Evolutionary conservation across 352 stramenopile species (phyloP).

Genomic region (Phytophthora fragariae): DNA sequence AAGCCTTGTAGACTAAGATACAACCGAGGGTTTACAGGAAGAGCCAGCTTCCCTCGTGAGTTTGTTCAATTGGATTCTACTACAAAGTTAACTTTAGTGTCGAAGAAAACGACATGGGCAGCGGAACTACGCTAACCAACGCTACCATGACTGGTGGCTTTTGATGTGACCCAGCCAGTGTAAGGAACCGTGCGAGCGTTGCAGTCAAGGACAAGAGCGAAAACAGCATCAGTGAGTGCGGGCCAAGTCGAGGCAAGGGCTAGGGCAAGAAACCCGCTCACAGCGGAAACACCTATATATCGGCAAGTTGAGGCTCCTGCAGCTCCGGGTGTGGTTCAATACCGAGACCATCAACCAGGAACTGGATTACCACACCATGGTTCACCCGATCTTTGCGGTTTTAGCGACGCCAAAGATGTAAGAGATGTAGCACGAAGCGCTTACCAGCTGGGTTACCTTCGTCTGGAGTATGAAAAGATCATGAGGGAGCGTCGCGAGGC

Average conservation of each 20-base stretch:
- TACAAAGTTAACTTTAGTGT: slow-evolving; percentile 7
- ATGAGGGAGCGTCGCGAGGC: slow-evolving; percentile 23
- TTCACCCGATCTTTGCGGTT: slow-evolving; percentile 15
- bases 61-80: slow-evolving; percentile 2
- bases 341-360: slow-evolving; percentile 1
- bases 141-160: neutral
- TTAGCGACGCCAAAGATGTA: slow-evolving; percentile 11
- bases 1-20: neutral
- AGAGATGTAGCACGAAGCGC: slow-evolving; percentile 29
- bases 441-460: slow-evolving; percentile 26
- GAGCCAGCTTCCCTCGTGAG: neutral
- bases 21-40: neutral
- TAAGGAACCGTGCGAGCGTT: neutral
- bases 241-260: slow-evolving; percentile 8
- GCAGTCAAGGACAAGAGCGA: neutral
- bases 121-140: neutral
- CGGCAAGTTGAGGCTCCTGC: neutral
- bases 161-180: neutral
- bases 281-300: neutral
- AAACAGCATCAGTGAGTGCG: neutral
- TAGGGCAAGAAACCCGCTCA: slow-evolving; percentile 16
- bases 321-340: neutral
- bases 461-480: slow-evolving; percentile 27
- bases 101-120: neutral
- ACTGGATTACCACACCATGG: neutral